Base-by-base conservation (phyloP, 805 yeast genomes). In the Candida parachauliodes region DNA sequence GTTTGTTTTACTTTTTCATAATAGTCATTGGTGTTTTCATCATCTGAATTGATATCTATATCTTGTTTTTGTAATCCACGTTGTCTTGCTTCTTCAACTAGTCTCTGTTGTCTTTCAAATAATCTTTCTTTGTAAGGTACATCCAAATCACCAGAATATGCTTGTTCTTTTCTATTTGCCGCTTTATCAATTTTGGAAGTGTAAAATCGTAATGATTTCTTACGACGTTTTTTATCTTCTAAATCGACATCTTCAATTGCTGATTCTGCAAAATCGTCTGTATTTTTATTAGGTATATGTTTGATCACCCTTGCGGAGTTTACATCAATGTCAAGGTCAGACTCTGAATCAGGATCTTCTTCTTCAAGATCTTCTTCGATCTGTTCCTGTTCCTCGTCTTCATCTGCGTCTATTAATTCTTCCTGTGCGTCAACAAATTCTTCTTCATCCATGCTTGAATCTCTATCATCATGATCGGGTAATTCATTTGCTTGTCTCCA, bases 161-260 rank as follows among this genome's bases (percentile, higher is more conserved):
- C 46, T 12, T 57, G 60, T 43, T 76, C 75, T 59, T 82, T 83
- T 58, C 82, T 83, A 48, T 71, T 70, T 19, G 74, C 80, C 36
- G 81, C 82, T 64, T 89, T 95, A 59, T 88, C 96, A 60, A 93
- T 89, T 62, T 91, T 89, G 41, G 98, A 86, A 1, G 98, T 93
- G 72, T 93, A 93, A 79, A 93, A 93, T 43, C 98, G 81, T 51
- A 93, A 76, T 2, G 95, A 75, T 55, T 77, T 78, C 68, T 82
- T 84, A 50, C 94, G 79, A 15, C 80, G 76, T 42, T 74, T 77
- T 66, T 89, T 91, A 41, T 88, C 98, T 53, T 87, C 95, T 31
- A 75, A 72, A 60, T 93, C 98, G 33, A 88, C 80, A 19, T 79
- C 93, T 35, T 85, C 94, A 30, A 85, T 73, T 23, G 73, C 78